These are phyloP conservation scores for Trametes cubensis DNA, from an alignment of 768 basidiomycete species.

Conservation along the genomic window DNA sequence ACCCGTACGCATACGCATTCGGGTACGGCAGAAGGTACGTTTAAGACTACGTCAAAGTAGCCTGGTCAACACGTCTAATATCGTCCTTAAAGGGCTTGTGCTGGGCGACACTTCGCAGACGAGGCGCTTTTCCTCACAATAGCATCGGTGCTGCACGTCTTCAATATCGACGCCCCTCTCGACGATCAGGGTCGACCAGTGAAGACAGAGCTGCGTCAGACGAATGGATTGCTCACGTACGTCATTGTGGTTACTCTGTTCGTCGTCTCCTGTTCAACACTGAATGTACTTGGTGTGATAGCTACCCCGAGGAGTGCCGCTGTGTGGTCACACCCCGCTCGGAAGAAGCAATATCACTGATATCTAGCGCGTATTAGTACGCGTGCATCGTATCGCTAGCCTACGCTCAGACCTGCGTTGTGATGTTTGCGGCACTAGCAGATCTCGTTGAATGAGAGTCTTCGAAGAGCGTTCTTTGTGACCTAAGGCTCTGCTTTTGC, in stretches of 20 bases:
- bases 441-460: too few species aligned
- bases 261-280: too few species aligned
- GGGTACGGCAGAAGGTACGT: conserved; percentile 24
- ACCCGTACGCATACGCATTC: conserved; percentile 9
- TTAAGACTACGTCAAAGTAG: neutral
- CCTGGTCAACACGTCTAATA: neutral
- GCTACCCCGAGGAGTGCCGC: neutral
- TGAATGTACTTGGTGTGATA: neutral
- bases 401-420: too few species aligned
- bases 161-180: conserved; percentile 16
- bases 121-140: conserved; percentile 15
- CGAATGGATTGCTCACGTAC: conserved; percentile 2
- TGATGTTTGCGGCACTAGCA: too few species aligned
- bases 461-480: too few species aligned
- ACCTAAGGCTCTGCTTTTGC: too few species aligned
- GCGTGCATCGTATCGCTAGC: too few species aligned
- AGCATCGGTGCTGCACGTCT: conserved; percentile 18
- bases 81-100: conserved; percentile 14
- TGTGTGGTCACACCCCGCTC: conserved; percentile 3
- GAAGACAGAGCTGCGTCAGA: neutral
- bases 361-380: neutral
- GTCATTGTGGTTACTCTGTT: too few species aligned
- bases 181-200: conserved; percentile 6
- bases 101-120: conserved; percentile 20
- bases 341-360: neutral